phyloP scores from a whole-genome alignment of 1,139 yeast species.

The Martiniozyma asiatica region DNA sequence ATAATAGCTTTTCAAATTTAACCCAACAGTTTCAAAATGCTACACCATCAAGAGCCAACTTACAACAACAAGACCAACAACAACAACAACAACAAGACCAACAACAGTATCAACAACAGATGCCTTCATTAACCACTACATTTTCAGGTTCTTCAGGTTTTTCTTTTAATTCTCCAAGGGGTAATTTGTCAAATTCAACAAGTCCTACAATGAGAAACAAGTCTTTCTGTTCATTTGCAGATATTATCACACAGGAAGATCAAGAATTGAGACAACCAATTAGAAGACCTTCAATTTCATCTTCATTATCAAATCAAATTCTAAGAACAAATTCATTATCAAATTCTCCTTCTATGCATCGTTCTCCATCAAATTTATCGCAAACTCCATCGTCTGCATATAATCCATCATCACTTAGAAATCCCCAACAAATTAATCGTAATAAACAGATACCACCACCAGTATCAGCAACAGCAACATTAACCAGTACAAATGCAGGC shows the following conservation, averaged over 20 bases:
- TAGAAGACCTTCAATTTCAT: constrained; percentile 43
- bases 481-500: no score
- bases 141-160: constrained; percentile 1
- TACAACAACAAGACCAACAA: constrained; percentile 1
- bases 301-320: constrained; percentile 18
- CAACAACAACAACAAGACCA: constrained; percentile 1
- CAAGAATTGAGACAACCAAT: constrained; percentile 22
- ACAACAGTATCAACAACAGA: constrained; percentile 4
- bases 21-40: constrained; percentile 18
- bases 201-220: constrained; percentile 28
- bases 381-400: constrained; percentile 1
- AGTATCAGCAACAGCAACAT: constrained; percentile 1
- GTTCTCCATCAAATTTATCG: constrained; percentile 8
- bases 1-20: no score
- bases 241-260: constrained; percentile 57
- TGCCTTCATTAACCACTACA: constrained; percentile 4
- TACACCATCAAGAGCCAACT: no score
- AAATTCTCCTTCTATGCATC: no score
- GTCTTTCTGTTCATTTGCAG: constrained; percentile 75
- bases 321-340: constrained; percentile 19
- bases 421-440: no score
- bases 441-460: not conserved
- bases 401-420: constrained; percentile 1
- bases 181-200: constrained; percentile 19
- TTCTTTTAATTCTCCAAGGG: constrained; percentile 3